A percentile compares a stretch with the other conserved stretches of the same genome.
These are phyloP conservation scores for Candida vaughaniae DNA, from an alignment of 805 yeast species.

Conservation along the genomic window DNA sequence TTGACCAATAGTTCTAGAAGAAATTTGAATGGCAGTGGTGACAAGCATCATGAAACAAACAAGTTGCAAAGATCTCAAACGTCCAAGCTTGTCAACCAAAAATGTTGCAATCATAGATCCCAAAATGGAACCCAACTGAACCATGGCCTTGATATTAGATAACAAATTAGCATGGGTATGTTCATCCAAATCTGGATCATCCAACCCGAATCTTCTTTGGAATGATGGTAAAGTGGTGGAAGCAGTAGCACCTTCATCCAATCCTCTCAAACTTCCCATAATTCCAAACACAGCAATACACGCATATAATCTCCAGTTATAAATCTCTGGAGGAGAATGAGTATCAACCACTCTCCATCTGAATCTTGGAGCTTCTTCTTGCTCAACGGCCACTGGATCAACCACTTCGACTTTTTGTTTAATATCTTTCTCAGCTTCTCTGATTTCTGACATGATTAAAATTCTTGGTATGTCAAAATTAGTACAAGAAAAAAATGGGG, in stretches of 20 bases:
- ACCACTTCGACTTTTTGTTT: background rate
- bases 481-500: background rate
- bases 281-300: conserved; percentile 52
- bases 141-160: conserved; percentile 59
- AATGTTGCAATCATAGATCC: conserved; percentile 51
- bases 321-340: conserved; percentile 45
- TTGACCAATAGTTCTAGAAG: conserved; percentile 47
- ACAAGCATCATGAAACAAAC: conserved; percentile 45
- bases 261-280: conserved; percentile 56
- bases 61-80: conserved; percentile 47
- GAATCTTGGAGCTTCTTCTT: conserved; percentile 4
- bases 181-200: conserved; percentile 34
- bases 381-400: background rate
- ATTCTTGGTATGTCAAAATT: background rate
- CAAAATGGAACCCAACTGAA: conserved; percentile 54
- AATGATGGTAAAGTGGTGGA: conserved; percentile 50
- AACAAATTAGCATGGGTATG: conserved; percentile 43
- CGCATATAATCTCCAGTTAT: conserved; percentile 44
- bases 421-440: conserved; percentile 2
- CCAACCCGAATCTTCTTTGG: conserved; percentile 41
- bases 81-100: conserved; percentile 50
- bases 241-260: conserved; percentile 54
- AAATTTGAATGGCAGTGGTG: conserved; percentile 49
- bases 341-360: conserved; percentile 16
- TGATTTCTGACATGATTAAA: conserved; percentile 5